Evolutionary conservation across 495 filamentous ascomycete species (phyloP).

Genomic region (Penicillium lagena): DNA sequence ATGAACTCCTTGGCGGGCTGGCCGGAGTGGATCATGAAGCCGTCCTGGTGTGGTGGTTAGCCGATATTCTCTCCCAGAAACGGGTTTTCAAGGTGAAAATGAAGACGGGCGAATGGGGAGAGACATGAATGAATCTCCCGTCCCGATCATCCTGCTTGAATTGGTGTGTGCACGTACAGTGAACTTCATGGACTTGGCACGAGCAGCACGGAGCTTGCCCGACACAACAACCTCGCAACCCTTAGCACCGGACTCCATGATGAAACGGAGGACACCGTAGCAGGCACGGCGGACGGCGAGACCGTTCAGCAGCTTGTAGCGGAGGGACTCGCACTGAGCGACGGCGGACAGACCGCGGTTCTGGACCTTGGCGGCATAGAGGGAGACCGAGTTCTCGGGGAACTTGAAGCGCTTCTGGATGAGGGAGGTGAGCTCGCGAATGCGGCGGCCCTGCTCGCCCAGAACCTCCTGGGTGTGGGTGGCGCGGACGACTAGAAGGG

Average conservation of each 20-base stretch:
- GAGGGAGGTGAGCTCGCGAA: slow-evolving; percentile 98
- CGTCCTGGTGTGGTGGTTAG: slow-evolving; percentile 54
- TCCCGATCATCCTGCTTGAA: too few species aligned
- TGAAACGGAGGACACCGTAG: slow-evolving; percentile 99
- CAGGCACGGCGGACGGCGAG: slow-evolving; percentile 94
- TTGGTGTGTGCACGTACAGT: slow-evolving; percentile 53
- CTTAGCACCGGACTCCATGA: slow-evolving; percentile 99
- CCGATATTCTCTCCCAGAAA: neutral
- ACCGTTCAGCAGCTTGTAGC: slow-evolving; percentile 99
- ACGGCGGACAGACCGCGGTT: slow-evolving; percentile 99
- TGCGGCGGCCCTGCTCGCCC: slow-evolving; percentile 98
- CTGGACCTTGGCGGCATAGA: slow-evolving; percentile 99
- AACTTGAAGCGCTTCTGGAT: slow-evolving; percentile 99
- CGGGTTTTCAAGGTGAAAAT: too few species aligned
- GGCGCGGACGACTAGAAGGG: slow-evolving; percentile 76
- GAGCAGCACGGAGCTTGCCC: slow-evolving; percentile 95
- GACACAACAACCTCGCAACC: slow-evolving; percentile 99
- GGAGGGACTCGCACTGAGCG: slow-evolving; percentile 98
- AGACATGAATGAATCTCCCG: too few species aligned
- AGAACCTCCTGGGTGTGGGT: slow-evolving; percentile 99
- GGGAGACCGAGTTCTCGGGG: slow-evolving; percentile 98
- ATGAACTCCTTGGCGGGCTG: slow-evolving; percentile 99
- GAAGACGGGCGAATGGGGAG: too few species aligned
- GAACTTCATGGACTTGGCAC: slow-evolving; percentile 99
- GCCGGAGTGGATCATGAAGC: slow-evolving; percentile 99